Percentiles rank a stretch among this genome's conserved stretches.
These are phyloP conservation scores for Fraxinus ornus DNA, from an alignment of 305 asterid genomes.

Conservation along the genomic window DNA sequence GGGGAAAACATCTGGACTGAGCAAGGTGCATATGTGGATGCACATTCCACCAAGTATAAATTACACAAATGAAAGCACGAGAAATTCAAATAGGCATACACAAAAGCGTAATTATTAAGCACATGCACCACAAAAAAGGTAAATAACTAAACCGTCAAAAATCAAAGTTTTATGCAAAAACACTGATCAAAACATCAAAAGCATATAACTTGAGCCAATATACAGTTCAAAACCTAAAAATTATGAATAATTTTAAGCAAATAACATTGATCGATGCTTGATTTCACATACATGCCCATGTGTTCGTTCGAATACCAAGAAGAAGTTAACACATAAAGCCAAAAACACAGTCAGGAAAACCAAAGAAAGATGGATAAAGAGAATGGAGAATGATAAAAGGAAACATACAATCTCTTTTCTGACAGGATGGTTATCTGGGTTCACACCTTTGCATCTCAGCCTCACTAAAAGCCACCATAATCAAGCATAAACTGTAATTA, in stretches of 20 bases:
- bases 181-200: constrained; percentile 8
- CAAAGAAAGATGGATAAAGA: neutral
- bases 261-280: neutral
- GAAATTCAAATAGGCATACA: neutral
- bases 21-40: neutral
- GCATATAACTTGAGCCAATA: neutral
- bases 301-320: neutral
- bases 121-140: neutral
- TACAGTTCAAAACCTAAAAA: constrained; percentile 8
- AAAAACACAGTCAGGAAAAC: neutral
- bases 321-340: neutral
- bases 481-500: neutral
- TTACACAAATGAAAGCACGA: neutral
- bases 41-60: neutral
- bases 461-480: constrained; percentile 62
- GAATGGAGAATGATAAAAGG: neutral
- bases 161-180: constrained; percentile 4
- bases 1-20: neutral
- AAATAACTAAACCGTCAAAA: neutral
- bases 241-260: neutral
- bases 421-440: constrained; percentile 78
- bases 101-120: neutral
- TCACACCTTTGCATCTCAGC: constrained; percentile 85
- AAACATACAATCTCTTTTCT: constrained; percentile 68
- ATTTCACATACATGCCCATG: neutral